Evolutionary conservation across 1,284 basidiomycete species (phyloP), one percentile per base, ranked within the genome.

Genomic region (Fomitiporia mediterranea): DNA sequence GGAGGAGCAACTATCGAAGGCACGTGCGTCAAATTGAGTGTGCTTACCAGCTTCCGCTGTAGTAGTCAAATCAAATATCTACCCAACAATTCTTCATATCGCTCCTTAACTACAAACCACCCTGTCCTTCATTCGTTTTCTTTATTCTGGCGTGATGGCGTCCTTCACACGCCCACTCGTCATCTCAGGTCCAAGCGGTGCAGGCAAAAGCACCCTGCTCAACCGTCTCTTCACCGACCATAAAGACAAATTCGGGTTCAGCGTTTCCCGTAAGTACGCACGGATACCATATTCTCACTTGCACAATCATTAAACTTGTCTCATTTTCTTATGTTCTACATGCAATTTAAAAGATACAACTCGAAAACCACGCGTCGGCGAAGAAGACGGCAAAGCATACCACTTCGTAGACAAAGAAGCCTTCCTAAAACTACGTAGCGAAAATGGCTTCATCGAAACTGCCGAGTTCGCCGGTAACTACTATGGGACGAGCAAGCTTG

Each of bases 171-270:
- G 76, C 25, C 90, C 89, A 7, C 79, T 92, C 54, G 84, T 92
- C 40, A 75, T 91, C 49, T 91, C 84, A 60, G 90, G 90, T 0
- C 90, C 89, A 0, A 95, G 92, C 1, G 96, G 96, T 21, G 91
- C 94, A 1, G 96, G 96, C 54, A 99, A 98, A 72, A 92, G 89
- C 66, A 97, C 96, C 0, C 83, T 98, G 52, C 81, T 99, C 59
- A 82, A 82, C 60, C 84, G 84, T 50, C 84, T 99, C 49, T 94
- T 98, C 67, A 75, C 74, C 30, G 88, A 94, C 44, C 84, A 81
- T 65, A 94, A 94, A 3, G 84, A 88, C 68, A 83, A 80, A 61
- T 99, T 98, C 70, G 92, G 92, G 4, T 99, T 98, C 75, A 88
- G 84, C 65, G 89, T 99, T 56, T 98, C 94, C 52, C 96, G 94